Evolutionary conservation across 257 asterid genomes (phyloP), one percentile per base, ranked within the genome.

Genomic region (Misopates orontium): DNA sequence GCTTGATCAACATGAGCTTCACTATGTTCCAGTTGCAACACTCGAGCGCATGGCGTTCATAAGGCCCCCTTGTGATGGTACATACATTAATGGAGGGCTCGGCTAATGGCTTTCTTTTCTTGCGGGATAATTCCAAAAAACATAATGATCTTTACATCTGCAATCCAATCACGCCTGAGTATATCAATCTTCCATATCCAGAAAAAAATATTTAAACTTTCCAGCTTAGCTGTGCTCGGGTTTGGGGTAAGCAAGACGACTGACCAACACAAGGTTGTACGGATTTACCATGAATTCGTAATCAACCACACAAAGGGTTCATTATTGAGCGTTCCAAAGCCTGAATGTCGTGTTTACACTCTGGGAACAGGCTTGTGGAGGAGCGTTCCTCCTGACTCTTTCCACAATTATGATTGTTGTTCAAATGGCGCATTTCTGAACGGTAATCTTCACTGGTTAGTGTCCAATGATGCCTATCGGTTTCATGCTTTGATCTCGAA

Each of bases 391-490:
- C 2, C 3, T 14, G 60, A 47, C 10, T n/a, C 60, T 13, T 21
- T 8, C 10, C 24, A 19, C 8, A 45, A 39, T 14, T 60, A 60
- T 15, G 10, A 8, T 20, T 15, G 25, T 19, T 10, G 2, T 32
- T 20, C 64, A 9, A n/a, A n/a, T 36, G 81, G 80, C 4, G 42
- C 66, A 0, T 73, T 64, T 42, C 10, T 75, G 8, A 78, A 75
- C 1, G 86, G 84, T 1, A 78, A 73, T 53, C 75, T 83, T 4
- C 82, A 83, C 19, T 80, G 89, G 89, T 53, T 83, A 14, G 75
- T 67, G 4, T n/a, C 10, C 1, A 82, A 80, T 28, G 45, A 36
- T 14, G 14, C 0, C 22, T 1, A 0, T 22, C 36, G 32, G 50
- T 80, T 50, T 77, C 71, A 28, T 77, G 78, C 24, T 65, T 80